Conservation (phyloP, 106 monocot species). For the Allium fistulosum region DNA sequence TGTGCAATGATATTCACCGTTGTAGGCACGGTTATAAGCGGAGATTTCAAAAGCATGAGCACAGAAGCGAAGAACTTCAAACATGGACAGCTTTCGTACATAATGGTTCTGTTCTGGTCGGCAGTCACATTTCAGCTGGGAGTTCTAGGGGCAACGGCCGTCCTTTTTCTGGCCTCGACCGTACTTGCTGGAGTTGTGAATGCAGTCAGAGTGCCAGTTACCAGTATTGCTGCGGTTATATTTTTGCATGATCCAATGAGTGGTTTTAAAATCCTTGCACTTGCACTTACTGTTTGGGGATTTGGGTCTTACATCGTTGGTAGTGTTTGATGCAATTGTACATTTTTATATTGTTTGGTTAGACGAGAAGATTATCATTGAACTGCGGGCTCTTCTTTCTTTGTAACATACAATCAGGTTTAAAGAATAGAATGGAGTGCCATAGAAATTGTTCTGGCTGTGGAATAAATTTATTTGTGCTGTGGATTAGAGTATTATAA, state of each 20-base stretch:
- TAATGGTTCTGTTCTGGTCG: conserved; percentile 69
- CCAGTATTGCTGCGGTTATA: conserved; percentile 72
- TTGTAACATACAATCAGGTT: too few relatives aligned
- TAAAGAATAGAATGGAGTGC: too few relatives aligned
- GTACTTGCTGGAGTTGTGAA: conserved; percentile 90
- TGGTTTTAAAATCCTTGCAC: conserved; percentile 80
- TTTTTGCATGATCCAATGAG: conserved; percentile 89
- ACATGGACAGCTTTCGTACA: conserved; percentile 50
- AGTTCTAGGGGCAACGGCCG: conserved; percentile 67
- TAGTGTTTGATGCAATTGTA: conserved; percentile 8
- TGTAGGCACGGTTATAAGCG: conserved; percentile 42
- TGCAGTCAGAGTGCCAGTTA: conserved; percentile 83
- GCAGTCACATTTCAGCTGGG: conserved; percentile 89
- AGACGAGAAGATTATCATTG: too few relatives aligned
- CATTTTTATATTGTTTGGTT: too few relatives aligned
- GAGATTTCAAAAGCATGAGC: conserved; percentile 56
- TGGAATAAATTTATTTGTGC: too few relatives aligned
- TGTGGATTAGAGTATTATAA: too few relatives aligned
- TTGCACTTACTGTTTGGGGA: conserved; percentile 90
- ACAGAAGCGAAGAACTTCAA: conserved; percentile 49
- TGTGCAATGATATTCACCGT: conserved; percentile 72
- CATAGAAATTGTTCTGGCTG: too few relatives aligned
- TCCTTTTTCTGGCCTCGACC: conserved; percentile 86
- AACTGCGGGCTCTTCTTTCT: too few relatives aligned
- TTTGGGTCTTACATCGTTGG: conserved; percentile 80